Percentiles rank a stretch among this genome's conserved stretches.
Conservation (phyloP, 495 filamentous ascomycete genomes). For the Diplogelasinospora grovesii region DNA sequence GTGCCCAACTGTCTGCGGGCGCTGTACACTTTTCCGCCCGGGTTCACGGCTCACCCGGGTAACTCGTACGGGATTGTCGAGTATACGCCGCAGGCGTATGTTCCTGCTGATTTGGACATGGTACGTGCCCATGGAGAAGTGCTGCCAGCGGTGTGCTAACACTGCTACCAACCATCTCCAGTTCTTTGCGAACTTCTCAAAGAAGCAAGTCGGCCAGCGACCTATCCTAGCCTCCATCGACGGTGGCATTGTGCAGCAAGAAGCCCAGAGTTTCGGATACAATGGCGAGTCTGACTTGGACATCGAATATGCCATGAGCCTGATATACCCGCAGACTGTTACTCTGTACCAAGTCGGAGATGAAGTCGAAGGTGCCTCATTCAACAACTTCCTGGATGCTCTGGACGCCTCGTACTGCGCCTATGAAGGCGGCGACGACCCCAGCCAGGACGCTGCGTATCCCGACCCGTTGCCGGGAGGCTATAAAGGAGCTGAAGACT, state of each 20-base stretch:
- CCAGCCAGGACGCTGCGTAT: slow-evolving; percentile 40
- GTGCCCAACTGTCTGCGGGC: too few relatives aligned
- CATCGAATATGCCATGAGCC: slow-evolving; percentile 21
- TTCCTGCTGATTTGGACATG: slow-evolving; percentile 21
- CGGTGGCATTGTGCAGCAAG: too few relatives aligned
- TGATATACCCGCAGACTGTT: slow-evolving; percentile 50
- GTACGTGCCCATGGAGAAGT: not conserved
- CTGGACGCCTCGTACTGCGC: slow-evolving; percentile 54
- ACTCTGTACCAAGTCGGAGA: slow-evolving; percentile 54
- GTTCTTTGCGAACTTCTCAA: not conserved
- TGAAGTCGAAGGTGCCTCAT: slow-evolving; percentile 38
- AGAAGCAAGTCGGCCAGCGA: not conserved
- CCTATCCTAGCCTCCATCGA: slow-evolving; percentile 18
- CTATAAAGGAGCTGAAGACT: slow-evolving; percentile 27
- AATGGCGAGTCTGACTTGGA: slow-evolving; percentile 25
- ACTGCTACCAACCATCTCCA: too few relatives aligned
- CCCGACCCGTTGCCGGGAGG: slow-evolving; percentile 28
- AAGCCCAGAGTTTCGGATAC: too few relatives aligned
- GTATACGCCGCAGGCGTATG: slow-evolving; percentile 31
- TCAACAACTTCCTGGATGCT: slow-evolving; percentile 43
- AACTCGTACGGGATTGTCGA: slow-evolving; percentile 32
- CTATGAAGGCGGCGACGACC: slow-evolving; percentile 34
- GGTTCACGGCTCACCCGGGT: slow-evolving; percentile 8
- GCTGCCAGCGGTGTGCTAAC: too few relatives aligned
- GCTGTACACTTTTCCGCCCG: slow-evolving; percentile 5